Percentiles rank a stretch among this genome's conserved stretches.
Conservation (phyloP, 2,329 filamentous ascomycete genomes). For the Xylogone sp. region DNA sequence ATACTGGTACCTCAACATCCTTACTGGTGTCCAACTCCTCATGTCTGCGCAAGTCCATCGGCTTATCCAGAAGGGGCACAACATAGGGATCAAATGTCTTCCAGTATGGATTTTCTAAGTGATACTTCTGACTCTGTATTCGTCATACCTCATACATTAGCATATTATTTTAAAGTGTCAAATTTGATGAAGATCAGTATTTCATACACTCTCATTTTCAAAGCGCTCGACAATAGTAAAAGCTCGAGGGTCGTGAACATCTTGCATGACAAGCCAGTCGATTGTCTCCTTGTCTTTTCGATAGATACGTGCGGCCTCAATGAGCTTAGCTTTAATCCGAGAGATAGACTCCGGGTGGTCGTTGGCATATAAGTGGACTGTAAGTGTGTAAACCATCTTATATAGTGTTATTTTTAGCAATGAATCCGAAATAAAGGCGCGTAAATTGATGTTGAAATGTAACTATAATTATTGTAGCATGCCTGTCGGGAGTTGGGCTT, state of each 20-base stretch:
- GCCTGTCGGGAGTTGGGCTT: too few relatives aligned
- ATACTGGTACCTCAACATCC: conserved; percentile 38
- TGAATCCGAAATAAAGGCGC: too few relatives aligned
- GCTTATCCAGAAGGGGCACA: conserved; percentile 60
- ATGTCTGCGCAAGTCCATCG: conserved; percentile 66
- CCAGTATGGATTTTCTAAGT: conserved; percentile 44
- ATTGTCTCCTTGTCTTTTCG: conserved; percentile 67
- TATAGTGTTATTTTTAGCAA: background rate
- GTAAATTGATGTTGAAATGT: too few relatives aligned
- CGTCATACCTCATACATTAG: conserved; percentile 11
- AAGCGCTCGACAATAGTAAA: conserved; percentile 77
- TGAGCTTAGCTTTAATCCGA: conserved; percentile 67
- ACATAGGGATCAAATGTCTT: conserved; percentile 74
- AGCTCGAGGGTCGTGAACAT: conserved; percentile 60
- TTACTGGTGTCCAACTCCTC: conserved; percentile 62
- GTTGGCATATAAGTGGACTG: conserved; percentile 68
- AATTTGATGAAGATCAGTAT: background rate
- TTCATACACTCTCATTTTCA: conserved; percentile 56
- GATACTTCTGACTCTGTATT: conserved; percentile 53
- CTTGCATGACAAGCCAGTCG: conserved; percentile 76
- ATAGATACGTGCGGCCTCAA: conserved; percentile 71
- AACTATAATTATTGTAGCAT: too few relatives aligned
- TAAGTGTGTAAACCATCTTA: conserved; percentile 65
- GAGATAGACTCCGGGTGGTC: conserved; percentile 58
- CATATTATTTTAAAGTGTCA: too few relatives aligned